Evolutionary conservation across 768 basidiomycete genomes (phyloP).

Genomic region (Tricholoma sp.): DNA sequence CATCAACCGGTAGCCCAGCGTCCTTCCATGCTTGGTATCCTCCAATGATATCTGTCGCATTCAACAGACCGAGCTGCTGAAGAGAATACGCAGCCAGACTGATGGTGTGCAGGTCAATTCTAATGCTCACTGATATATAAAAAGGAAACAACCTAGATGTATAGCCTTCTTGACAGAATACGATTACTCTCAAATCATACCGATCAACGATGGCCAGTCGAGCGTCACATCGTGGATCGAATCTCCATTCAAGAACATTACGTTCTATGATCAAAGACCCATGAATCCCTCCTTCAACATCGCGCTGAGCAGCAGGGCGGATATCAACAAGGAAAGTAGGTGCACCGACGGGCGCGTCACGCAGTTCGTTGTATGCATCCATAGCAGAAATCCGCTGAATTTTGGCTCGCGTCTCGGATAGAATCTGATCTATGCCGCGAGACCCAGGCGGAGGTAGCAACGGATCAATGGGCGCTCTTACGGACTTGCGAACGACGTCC

Average conservation of each 20-base stretch:
- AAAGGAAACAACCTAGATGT: conserved; percentile 43
- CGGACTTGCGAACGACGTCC: conserved; percentile 66
- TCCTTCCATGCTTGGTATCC: conserved; percentile 71
- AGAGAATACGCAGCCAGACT: conserved; percentile 68
- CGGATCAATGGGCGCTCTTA: conserved; percentile 55
- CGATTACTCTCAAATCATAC: conserved; percentile 69
- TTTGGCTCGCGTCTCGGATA: conserved; percentile 54
- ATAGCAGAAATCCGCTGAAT: conserved; percentile 58
- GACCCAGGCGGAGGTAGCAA: conserved; percentile 62
- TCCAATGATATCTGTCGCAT: conserved; percentile 75
- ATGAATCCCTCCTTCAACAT: conserved; percentile 50
- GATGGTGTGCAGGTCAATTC: background rate
- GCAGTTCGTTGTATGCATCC: conserved; percentile 58
- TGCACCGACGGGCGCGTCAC: conserved; percentile 43
- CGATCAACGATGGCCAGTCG: conserved; percentile 65
- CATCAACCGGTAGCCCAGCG: conserved; percentile 56
- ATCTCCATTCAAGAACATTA: conserved; percentile 75
- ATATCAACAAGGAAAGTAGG: conserved; percentile 79
- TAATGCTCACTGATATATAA: background rate
- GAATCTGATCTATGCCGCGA: conserved; percentile 49
- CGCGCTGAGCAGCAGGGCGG: conserved; percentile 58
- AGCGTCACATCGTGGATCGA: conserved; percentile 62
- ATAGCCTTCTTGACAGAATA: conserved; percentile 73
- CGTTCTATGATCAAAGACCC: conserved; percentile 74
- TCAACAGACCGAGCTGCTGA: conserved; percentile 64